Base-by-base conservation (phyloP, 1,284 basidiomycete species). In the Leccinum fallax region DNA sequence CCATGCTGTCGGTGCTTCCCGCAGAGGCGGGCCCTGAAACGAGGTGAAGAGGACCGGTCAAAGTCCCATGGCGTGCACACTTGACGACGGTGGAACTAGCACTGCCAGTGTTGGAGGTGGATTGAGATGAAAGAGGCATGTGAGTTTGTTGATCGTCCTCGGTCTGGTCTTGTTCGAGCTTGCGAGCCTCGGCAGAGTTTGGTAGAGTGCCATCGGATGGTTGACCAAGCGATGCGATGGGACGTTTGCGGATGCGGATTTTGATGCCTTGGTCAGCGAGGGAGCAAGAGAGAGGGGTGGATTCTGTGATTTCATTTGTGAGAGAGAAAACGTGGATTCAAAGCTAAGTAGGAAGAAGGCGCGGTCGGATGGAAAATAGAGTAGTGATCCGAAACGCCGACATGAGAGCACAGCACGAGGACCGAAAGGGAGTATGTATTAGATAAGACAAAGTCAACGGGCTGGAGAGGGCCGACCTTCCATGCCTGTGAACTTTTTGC, bases 401-500 rank as follows among this genome's bases (percentile, higher is more conserved):
- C 48, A 60, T 57, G 62, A 63, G 60, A 21, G 40, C 21, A 53
- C 38, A 58, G 40, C 60, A 60, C 58, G 58, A 69, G 60, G 59
- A 67, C 40, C 51, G 4, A 57, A 63, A 26, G 59, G 46, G 8
- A 54, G 57, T 52, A 2, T 13, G 16, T 53, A 56, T 68, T 36
- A 73, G 72, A 63, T 63, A 70, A 74, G 71, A 66, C 63, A 63
- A 59, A 24, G 40, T 24, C 6, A 13, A 13, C 3, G 21, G 10
- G 24, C 10, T 7, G 9, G 34, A 26, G 15, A 46, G 32, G 13
- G 76, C 86, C 49, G 65, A 92, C 93, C 89, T 81, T 93, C 90
- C 90, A 95, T 95, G 28, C 93, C 93, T 0, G 94, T 93, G 73
- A 96, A 97, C 76, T 95, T 94, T 97, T 97, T 4, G 94, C 92